Base-by-base conservation (phyloP, 148 eudicot genomes). In the Amaranthus cruentus region DNA sequence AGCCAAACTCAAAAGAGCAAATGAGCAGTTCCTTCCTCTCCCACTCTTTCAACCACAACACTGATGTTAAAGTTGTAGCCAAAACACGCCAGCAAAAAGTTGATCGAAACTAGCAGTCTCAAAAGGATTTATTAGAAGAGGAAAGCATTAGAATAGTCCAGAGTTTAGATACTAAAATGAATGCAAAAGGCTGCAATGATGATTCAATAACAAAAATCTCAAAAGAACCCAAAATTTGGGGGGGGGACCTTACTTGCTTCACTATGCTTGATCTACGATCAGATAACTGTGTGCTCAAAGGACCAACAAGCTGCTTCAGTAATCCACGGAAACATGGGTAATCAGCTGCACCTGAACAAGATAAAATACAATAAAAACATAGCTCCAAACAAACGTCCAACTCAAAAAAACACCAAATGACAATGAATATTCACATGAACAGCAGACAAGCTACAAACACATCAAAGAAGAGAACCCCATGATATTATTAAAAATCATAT, bases 201-300 rank as follows among this genome's bases (percentile, higher is more conserved):
- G 51, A 46, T 4, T 44, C 18, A 12, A 10, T 51, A 65, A 52
- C 18, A 28, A 51, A 14, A 13, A 6, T 14, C 18, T 18, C 18
- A 50, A 15, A 8, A 6, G 4, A 10, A 64, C 50, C 13, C 3
- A 61, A 13, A 74, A 80, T 15, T 48, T 55, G 8, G 46, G 56
- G 38, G 60, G 4, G 8, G 46, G 7, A 58, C 63, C 79, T 74
- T 66, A 87, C 98, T 89, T 94, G 98, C 80, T 94, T 94, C 65
- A 94, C 98, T 79, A 94, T 91, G 86, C 88, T 94, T 69, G 98
- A 94, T 79, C 98, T 87, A 68, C 98, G 85, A 82, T 94, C 98
- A 68, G 95, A 78, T 75, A 94, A 84, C 59, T 94, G 98, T 47
- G 90, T 87, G 83, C 90, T 85, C 73, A 94, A 74, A 66, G 98